Evolutionary conservation across 352 stramenopile genomes (phyloP), one percentile per base, ranked within the genome.

Genomic region (Phytophthora colocasiae): DNA sequence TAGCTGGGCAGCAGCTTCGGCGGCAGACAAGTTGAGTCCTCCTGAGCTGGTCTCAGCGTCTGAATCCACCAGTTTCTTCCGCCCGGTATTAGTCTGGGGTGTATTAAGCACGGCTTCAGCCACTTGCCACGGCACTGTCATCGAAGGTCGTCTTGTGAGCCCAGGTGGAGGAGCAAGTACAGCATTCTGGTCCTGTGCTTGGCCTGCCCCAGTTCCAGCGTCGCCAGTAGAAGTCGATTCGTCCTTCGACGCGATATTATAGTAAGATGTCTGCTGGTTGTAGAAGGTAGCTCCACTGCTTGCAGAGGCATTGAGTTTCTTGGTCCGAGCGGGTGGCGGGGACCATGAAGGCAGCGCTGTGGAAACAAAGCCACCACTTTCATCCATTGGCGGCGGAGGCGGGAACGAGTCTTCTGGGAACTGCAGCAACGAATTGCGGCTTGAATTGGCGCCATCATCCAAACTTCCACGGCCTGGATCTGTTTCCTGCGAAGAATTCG

Each of bases 101-200:
- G 87, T 95, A 63, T 92, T 92, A 8, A 95, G 69, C 26, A 95
- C 87, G 14, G 87, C 80, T 48, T 95, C 87, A 3, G 87, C 87
- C 34, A 95, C 87, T 67, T 95, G 87, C 87, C 87, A 95, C 0
- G 87, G 87, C 22, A 95, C 87, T 4, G 87, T 95, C 87, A 95
- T 95, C 2, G 87, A 95, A 8, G 87, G 85, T 2, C 87, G 80
- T 31, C 87, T 83, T 31, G 85, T 85, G 9, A 95, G 76, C 10
- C 87, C 87, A 19, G 87, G 87, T 2, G 87, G 87, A 3, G 86
- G 86, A 2, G 81, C 71, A 12, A 92, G 83, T 22, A 90, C 69
- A 0, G 83, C 70, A 34, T 93, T 91, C 29, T 92, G 85, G 53
- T 93, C 85, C 39, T 78, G 76, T 12, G 54, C 61, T 62, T 69